Base-by-base conservation (phyloP, 2,329 filamentous ascomycete species). In the Clarireedia homoeocarpa region DNA sequence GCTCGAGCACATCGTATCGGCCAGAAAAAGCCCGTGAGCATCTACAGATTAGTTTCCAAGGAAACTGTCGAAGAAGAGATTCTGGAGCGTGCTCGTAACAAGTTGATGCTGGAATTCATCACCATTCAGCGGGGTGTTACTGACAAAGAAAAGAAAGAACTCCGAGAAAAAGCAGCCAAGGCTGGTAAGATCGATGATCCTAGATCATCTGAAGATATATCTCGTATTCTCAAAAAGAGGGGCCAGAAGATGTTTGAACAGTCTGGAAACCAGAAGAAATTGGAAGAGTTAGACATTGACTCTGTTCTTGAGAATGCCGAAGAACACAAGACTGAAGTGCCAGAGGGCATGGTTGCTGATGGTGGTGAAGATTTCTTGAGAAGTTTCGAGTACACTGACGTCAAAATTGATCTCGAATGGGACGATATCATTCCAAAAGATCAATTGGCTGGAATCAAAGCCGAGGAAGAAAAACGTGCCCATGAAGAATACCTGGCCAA, bases 171-270 rank as follows among this genome's bases (percentile, higher is more conserved):
- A 66, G 84, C 90, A 63, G 86, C 86, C 65, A 89, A 91, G 71
- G 88, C 91, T 71, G 83, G 83, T 73, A 87, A 75, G 78, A 83
- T 79, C 38, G 86, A 86, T 54, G 91, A 95, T 64, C 91, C 92
- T 6, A 92, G 86, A 58, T 95, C 90, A 2, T 89, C 89, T 0
- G 92, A 96, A 62, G 94, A 96, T 67, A 97, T 97, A 62, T 95
- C 94, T 60, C 88, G 89, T 71, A 95, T 99, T 58, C 81, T 99
- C 67, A 97, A 97, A 75, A 91, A 92, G 73, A 88, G 94, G 64
- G 95, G 94, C n/a, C 94, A 96, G 69, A 96, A 94, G 72, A 95
- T 99, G 86, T 99, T 99, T 64, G 92, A 97, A 72, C 92, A 96
- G 71, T 94, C 89, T 10, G 89, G 90, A 58, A 99, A 99, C 69